A percentile compares a stretch with the other conserved stretches of the same genome.
These are phyloP conservation scores for Colletotrichum viniferum DNA, from an alignment of 2,329 filamentous ascomycete genomes.

Conservation along the genomic window DNA sequence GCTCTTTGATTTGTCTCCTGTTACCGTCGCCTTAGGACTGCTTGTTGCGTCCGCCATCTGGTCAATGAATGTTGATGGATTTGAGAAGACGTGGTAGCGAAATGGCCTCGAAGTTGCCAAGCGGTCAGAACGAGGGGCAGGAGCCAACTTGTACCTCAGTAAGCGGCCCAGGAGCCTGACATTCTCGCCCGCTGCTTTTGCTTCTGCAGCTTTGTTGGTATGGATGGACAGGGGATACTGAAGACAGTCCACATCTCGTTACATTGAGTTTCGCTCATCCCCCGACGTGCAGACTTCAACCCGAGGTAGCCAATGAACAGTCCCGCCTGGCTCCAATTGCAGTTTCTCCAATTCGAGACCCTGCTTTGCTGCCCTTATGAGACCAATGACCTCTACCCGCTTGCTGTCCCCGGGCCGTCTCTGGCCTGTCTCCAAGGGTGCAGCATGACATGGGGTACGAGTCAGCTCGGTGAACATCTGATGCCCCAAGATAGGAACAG, in stretches of 20 bases:
- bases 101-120: neutral
- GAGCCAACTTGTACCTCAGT: neutral
- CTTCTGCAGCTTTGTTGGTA: neutral
- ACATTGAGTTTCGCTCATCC: neutral
- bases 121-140: neutral
- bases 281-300: neutral
- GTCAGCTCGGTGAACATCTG: neutral
- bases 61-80: neutral
- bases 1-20: neutral
- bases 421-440: neutral
- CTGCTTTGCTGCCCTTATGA: neutral
- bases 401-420: neutral
- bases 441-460: neutral
- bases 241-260: neutral
- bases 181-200: neutral
- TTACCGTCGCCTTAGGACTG: neutral
- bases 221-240: neutral
- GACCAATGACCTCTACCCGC: neutral
- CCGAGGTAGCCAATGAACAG: neutral
- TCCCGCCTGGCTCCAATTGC: neutral
- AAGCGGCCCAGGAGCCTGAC: neutral
- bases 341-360: neutral
- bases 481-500: neutral
- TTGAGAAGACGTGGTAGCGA: neutral
- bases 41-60: neutral